phyloP scores from a whole-genome alignment of 2,329 filamentous ascomycete species.

The Herpotrichia juniperi region DNA sequence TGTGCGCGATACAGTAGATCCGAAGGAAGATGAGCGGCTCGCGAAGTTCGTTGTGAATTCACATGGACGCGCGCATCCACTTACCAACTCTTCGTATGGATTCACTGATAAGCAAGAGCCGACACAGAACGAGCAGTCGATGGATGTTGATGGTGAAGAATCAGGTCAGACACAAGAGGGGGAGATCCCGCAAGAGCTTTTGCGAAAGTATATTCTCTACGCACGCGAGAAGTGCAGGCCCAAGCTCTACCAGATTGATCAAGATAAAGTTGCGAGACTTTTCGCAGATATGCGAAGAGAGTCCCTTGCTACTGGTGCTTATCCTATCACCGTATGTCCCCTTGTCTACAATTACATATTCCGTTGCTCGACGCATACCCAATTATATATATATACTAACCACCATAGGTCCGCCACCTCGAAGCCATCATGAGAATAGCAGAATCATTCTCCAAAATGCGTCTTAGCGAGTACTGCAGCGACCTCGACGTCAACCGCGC shows the following conservation, averaged over 20 bases:
- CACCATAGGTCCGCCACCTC: conserved; percentile 84
- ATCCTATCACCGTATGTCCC: conserved; percentile 87
- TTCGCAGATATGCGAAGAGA: conserved; percentile 97
- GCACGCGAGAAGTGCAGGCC: conserved; percentile 87
- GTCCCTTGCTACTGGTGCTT: conserved; percentile 90
- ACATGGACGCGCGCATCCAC: conserved; percentile 86
- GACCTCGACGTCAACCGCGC: conserved; percentile 92
- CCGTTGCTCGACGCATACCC: too few species aligned
- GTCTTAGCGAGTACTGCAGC: conserved; percentile 93
- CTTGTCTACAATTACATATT: not conserved
- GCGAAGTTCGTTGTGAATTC: conserved; percentile 95
- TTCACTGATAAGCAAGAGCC: conserved; percentile 31
- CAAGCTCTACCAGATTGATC: conserved; percentile 96
- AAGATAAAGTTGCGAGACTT: conserved; percentile 92
- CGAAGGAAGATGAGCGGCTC: conserved; percentile 87
- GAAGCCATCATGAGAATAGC: conserved; percentile 97
- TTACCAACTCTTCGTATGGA: conserved; percentile 46
- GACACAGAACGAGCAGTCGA: conserved; percentile 48
- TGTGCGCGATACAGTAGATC: conserved; percentile 93
- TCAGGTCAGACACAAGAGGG: conserved; percentile 62
- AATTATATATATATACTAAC: conserved; percentile 8
- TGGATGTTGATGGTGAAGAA: conserved; percentile 58
- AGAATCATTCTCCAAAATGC: conserved; percentile 96
- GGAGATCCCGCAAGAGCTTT: conserved; percentile 86
- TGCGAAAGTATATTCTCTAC: conserved; percentile 97